These are phyloP conservation scores for Astrephomene gubernaculifera DNA, from an alignment of 139 green algal species.

Conservation along the genomic window DNA sequence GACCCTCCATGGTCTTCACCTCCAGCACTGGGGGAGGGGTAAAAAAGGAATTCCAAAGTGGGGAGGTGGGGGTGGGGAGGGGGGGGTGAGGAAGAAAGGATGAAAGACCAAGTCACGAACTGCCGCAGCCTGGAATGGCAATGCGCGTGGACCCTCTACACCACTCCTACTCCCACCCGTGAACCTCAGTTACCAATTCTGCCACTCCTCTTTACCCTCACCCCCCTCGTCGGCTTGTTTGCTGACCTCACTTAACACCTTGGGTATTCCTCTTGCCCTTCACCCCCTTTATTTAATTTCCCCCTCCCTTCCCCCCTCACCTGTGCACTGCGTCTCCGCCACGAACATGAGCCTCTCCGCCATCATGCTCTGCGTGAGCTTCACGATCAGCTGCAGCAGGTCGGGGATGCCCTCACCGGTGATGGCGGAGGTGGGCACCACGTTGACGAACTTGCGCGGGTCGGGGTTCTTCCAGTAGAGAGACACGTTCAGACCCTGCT, in stretches of 20 bases:
- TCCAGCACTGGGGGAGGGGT: conserved; percentile 48
- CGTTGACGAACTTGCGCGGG: conserved; percentile 86
- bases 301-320: background rate
- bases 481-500: conserved; percentile 94
- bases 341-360: conserved; percentile 94
- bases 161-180: too few species aligned
- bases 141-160: too few species aligned
- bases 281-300: too few species aligned
- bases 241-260: too few species aligned
- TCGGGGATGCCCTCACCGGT: conserved; percentile 85
- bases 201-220: background rate
- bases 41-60: too few species aligned
- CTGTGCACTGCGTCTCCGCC: conserved; percentile 79
- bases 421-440: conserved; percentile 97
- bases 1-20: conserved; percentile 98
- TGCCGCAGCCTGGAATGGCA: too few species aligned
- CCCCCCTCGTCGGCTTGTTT: too few species aligned
- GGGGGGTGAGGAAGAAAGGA: too few species aligned
- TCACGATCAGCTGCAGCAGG: conserved; percentile 85
- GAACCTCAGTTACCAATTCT: background rate
- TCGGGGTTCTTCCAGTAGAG: conserved; percentile 99
- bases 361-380: conserved; percentile 96
- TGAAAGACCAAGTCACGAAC: too few species aligned
- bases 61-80: too few species aligned
- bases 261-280: too few species aligned